These are phyloP conservation scores for Mortierella hygrophila DNA, from an alignment of 192 early-diverging fungal genomes.

Conservation along the genomic window DNA sequence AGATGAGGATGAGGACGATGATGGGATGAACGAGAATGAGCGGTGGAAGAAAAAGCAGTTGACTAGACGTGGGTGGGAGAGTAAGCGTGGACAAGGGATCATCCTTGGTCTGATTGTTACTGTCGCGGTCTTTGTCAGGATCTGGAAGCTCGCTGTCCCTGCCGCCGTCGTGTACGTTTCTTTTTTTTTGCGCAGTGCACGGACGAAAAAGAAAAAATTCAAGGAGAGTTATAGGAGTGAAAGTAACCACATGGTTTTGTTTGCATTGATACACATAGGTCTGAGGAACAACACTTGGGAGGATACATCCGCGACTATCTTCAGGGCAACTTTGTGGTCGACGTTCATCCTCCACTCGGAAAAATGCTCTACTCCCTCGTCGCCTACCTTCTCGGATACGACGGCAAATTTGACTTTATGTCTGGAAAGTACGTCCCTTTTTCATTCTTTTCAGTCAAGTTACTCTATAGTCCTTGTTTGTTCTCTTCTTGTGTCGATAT, in stretches of 20 bases:
- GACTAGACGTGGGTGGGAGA: constrained; percentile 14
- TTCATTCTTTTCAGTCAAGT: neutral
- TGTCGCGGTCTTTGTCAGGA: constrained; percentile 45
- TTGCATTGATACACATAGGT: constrained; percentile 58
- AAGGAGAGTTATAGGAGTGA: too few species aligned
- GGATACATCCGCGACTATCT: constrained; percentile 91
- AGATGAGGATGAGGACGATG: constrained; percentile 10
- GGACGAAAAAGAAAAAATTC: neutral
- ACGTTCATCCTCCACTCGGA: constrained; percentile 94
- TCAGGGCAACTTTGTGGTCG: constrained; percentile 88
- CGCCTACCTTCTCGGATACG: constrained; percentile 85
- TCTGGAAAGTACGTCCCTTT: constrained; percentile 77
- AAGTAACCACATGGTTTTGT: neutral
- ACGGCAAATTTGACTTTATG: constrained; percentile 92
- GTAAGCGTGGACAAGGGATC: neutral
- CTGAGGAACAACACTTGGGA: constrained; percentile 98
- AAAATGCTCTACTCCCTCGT: constrained; percentile 86
- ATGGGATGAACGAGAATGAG: constrained; percentile 23
- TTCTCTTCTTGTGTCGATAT: neutral
- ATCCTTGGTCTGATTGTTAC: neutral
- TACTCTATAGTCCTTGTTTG: neutral
- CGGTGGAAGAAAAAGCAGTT: constrained; percentile 22
- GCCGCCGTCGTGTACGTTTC: constrained; percentile 57
- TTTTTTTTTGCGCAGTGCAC: neutral
- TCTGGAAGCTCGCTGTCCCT: constrained; percentile 59